Conservation (phyloP, 1,139 yeast genomes). For the Pichia kudriavzevii region DNA sequence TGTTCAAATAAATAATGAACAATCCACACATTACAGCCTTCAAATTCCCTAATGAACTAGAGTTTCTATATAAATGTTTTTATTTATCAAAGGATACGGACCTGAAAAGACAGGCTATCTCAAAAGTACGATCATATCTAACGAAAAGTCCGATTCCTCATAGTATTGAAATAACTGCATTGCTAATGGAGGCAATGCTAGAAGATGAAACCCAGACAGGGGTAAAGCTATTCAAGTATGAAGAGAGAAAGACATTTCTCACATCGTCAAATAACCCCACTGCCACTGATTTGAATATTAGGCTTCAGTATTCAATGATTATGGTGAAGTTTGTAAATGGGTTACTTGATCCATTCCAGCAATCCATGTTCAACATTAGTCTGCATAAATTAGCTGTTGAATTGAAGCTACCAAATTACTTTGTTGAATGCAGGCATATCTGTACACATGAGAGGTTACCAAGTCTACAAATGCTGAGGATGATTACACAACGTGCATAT, state of each 20-base stretch:
- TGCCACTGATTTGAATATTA: slow-evolving; percentile 21
- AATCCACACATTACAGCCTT: slow-evolving; percentile 14
- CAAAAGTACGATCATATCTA: slow-evolving; percentile 52
- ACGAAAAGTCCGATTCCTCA: slow-evolving; percentile 70
- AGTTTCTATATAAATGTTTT: slow-evolving; percentile 3
- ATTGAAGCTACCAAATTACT: slow-evolving; percentile 65
- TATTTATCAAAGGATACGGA: slow-evolving; percentile 2
- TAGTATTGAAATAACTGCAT: slow-evolving; percentile 68
- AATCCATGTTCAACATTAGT: slow-evolving; percentile 71
- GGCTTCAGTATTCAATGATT: slow-evolving; percentile 66
- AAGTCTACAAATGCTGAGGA: slow-evolving; percentile 55
- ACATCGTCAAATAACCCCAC: slow-evolving; percentile 5
- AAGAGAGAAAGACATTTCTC: slow-evolving; percentile 2
- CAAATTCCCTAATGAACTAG: slow-evolving; percentile 12
- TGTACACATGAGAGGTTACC: slow-evolving; percentile 90
- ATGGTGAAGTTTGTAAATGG: slow-evolving; percentile 88
- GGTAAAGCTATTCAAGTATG: slow-evolving; percentile 12
- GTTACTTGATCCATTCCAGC: slow-evolving; percentile 78
- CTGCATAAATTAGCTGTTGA: slow-evolving; percentile 65
- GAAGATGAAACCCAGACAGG: slow-evolving; percentile 33
- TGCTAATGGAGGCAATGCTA: slow-evolving; percentile 47
- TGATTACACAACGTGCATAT: slow-evolving; percentile 52
- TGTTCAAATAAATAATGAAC: slow-evolving; percentile 5
- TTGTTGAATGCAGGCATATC: slow-evolving; percentile 85
- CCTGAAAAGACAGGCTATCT: slow-evolving; percentile 28